A percentile compares a stretch with the other conserved stretches of the same genome.
phyloP scores from a whole-genome alignment of 306 rosid genomes.

The Acmispon strigosus region DNA sequence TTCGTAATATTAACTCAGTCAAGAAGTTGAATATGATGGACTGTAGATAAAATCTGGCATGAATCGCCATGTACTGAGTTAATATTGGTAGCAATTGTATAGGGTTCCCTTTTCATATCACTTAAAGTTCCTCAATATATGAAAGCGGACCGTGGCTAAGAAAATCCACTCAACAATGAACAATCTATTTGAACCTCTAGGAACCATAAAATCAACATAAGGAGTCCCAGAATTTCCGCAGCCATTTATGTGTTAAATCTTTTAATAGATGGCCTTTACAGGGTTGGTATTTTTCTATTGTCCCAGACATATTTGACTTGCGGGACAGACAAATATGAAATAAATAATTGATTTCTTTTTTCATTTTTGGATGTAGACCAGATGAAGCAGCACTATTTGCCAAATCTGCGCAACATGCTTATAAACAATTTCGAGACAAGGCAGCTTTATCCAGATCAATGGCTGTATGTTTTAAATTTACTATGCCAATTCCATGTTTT shows the following conservation, averaged over 20 bases:
- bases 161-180: neutral
- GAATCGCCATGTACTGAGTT: neutral
- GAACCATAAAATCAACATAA: neutral
- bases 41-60: neutral
- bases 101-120: neutral
- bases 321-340: neutral
- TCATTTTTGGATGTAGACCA: slow-evolving; percentile 40
- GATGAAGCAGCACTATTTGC: slow-evolving; percentile 93
- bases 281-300: neutral
- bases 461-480: slow-evolving; percentile 43
- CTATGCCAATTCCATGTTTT: neutral
- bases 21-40: neutral
- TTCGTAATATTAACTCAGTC: neutral
- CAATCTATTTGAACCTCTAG: neutral
- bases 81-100: neutral
- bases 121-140: neutral
- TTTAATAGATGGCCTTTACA: neutral
- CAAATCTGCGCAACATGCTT: slow-evolving; percentile 64
- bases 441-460: slow-evolving; percentile 91
- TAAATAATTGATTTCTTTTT: neutral
- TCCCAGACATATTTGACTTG: neutral
- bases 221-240: neutral
- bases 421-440: slow-evolving; percentile 79
- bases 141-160: neutral
- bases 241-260: neutral